Conservation (phyloP, 2,329 filamentous ascomycete genomes). For the Xylaria sp. region DNA sequence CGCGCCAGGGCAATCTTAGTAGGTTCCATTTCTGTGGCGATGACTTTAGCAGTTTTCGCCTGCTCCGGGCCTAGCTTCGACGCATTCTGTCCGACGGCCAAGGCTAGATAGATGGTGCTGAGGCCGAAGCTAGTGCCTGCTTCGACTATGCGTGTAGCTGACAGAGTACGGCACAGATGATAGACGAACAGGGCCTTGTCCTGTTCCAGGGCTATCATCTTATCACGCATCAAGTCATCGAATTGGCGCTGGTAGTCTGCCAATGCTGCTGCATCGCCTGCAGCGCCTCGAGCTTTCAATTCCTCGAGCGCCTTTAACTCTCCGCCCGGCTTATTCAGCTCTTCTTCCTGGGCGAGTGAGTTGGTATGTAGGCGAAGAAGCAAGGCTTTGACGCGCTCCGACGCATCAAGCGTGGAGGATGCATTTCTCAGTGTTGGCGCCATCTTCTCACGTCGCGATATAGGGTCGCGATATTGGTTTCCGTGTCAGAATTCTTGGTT, state of each 20-base stretch:
- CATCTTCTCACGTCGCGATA: constrained; percentile 16
- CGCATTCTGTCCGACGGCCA: constrained; percentile 59
- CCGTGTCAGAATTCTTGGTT: not conserved
- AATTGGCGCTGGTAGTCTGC: constrained; percentile 28
- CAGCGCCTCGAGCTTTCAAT: not conserved
- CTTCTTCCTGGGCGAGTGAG: constrained; percentile 31
- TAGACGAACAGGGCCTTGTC: constrained; percentile 33
- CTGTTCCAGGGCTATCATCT: constrained; percentile 32
- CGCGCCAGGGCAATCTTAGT: constrained; percentile 62
- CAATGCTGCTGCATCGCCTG: constrained; percentile 13
- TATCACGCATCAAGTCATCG: constrained; percentile 36
- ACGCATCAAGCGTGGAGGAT: constrained; percentile 30
- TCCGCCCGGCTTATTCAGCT: constrained; percentile 24
- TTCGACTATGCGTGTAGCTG: constrained; percentile 49
- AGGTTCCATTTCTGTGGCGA: constrained; percentile 70
- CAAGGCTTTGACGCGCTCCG: constrained; percentile 31
- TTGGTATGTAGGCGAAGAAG: constrained; percentile 28
- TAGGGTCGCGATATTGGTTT: not conserved
- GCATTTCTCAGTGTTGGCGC: constrained; percentile 17
- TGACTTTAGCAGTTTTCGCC: constrained; percentile 56
- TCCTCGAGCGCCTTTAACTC: constrained; percentile 11
- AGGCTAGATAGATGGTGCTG: constrained; percentile 33
- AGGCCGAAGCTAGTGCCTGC: constrained; percentile 34
- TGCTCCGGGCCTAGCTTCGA: constrained; percentile 27
- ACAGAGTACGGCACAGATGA: constrained; percentile 27